These are phyloP conservation scores for Benincasa hispida DNA, from an alignment of 306 rosid species.

Conservation along the genomic window DNA sequence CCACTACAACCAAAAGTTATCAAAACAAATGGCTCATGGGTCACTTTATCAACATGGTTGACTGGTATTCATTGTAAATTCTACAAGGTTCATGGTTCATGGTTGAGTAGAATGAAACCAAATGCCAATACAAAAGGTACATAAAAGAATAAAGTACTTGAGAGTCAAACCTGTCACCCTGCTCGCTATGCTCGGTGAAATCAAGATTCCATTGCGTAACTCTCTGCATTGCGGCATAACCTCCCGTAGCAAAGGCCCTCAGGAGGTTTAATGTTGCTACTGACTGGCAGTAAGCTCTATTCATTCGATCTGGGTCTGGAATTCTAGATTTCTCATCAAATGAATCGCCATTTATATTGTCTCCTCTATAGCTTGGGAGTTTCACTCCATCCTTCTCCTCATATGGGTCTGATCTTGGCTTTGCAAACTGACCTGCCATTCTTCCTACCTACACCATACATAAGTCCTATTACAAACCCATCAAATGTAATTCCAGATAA, in stretches of 20 bases:
- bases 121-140: neutral
- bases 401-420: conserved; percentile 28
- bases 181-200: conserved; percentile 28
- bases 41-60: neutral
- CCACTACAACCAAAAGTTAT: neutral
- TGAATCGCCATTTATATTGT: conserved; percentile 30
- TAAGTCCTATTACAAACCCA: neutral
- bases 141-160: neutral
- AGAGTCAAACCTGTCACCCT: conserved; percentile 25
- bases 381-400: conserved; percentile 34
- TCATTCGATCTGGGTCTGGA: conserved; percentile 32
- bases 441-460: conserved; percentile 24
- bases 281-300: conserved; percentile 30
- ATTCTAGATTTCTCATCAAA: conserved; percentile 22
- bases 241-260: conserved; percentile 36
- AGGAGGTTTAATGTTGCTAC: conserved; percentile 30
- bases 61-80: neutral
- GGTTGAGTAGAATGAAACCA: neutral
- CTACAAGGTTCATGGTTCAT: neutral
- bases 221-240: conserved; percentile 38
- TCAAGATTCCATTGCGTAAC: conserved; percentile 34
- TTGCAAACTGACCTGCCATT: conserved; percentile 42
- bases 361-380: conserved; percentile 37
- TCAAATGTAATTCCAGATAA: neutral
- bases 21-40: too few relatives aligned